Evolutionary conservation across 176 grass and related monocot species (phyloP).

Genomic region (Calamus simplicifolius): DNA sequence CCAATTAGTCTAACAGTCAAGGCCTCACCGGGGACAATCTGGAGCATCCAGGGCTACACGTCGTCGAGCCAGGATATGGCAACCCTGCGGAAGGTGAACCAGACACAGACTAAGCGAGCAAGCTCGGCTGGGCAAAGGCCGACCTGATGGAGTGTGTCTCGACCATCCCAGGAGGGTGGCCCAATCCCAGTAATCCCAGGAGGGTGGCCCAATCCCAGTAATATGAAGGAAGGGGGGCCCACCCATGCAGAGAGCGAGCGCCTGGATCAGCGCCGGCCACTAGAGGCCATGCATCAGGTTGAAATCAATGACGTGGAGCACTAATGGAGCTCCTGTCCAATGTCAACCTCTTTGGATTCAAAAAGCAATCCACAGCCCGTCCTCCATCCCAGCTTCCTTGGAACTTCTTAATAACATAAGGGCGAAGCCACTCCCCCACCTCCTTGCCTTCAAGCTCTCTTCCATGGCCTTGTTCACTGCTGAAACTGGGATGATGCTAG

Average conservation of each 20-base stretch:
- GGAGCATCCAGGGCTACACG: slow-evolving; percentile 85
- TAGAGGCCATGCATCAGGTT: slow-evolving; percentile 90
- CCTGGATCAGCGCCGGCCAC: slow-evolving; percentile 89
- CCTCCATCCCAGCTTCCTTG: too few relatives aligned
- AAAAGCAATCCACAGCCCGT: too few relatives aligned
- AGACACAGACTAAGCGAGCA: slow-evolving; percentile 59
- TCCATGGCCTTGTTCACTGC: too few relatives aligned
- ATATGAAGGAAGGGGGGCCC: slow-evolving; percentile 68
- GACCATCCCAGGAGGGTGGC: slow-evolving; percentile 35
- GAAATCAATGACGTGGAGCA: slow-evolving; percentile 93
- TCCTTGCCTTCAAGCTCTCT: too few relatives aligned
- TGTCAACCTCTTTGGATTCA: too few relatives aligned
- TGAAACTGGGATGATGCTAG: too few relatives aligned
- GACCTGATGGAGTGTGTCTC: slow-evolving; percentile 79
- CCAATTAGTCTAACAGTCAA: slow-evolving; percentile 72
- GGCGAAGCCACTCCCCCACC: too few relatives aligned
- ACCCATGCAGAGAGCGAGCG: slow-evolving; percentile 72
- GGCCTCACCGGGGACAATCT: slow-evolving; percentile 53
- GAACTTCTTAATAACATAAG: too few relatives aligned
- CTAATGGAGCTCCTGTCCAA: too few relatives aligned
- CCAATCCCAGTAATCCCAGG: too few relatives aligned
- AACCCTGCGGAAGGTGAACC: slow-evolving; percentile 82
- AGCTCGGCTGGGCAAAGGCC: slow-evolving; percentile 75
- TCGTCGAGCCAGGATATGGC: slow-evolving; percentile 66
- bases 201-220: slow-evolving; percentile 92